Percentiles rank a stretch among this genome's conserved stretches.
phyloP scores from a whole-genome alignment of 1,139 yeast species.

The Cylindricascospora bacillispora region DNA sequence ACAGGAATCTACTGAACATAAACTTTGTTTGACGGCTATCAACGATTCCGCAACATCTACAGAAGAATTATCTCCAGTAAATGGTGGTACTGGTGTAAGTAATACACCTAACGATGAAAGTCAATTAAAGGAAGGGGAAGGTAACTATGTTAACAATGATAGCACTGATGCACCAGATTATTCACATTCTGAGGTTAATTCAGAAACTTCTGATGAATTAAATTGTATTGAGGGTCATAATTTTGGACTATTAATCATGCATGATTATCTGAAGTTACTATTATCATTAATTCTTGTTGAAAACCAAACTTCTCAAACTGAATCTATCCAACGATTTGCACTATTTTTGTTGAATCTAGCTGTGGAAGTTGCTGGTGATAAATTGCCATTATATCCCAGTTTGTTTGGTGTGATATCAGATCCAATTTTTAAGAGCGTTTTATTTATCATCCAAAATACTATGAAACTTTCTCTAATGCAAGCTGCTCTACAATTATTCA shows the following conservation, averaged over 20 bases:
- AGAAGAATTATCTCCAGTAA: slow-evolving; percentile 3
- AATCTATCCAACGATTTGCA: slow-evolving; percentile 76
- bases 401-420: slow-evolving; percentile 61
- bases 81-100: not conserved
- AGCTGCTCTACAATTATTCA: slow-evolving; percentile 62
- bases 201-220: slow-evolving; percentile 1
- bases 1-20: slow-evolving; percentile 11
- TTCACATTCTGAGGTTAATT: not conserved
- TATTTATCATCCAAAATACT: slow-evolving; percentile 62
- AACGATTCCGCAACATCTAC: slow-evolving; percentile 1
- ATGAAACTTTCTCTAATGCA: slow-evolving; percentile 57
- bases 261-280: slow-evolving; percentile 46
- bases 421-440: slow-evolving; percentile 68
- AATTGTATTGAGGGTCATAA: slow-evolving; percentile 10
- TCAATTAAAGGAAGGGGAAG: not conserved
- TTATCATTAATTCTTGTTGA: slow-evolving; percentile 79
- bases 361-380: slow-evolving; percentile 68
- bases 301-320: slow-evolving; percentile 75
- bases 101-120: not conserved
- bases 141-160: not conserved
- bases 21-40: slow-evolving; percentile 3
- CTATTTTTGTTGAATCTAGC: slow-evolving; percentile 64
- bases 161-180: not conserved
- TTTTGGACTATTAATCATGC: slow-evolving; percentile 29
- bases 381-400: slow-evolving; percentile 52